phyloP scores from a whole-genome alignment of 2,329 filamentous ascomycete genomes.

The Lojkania enalia region DNA sequence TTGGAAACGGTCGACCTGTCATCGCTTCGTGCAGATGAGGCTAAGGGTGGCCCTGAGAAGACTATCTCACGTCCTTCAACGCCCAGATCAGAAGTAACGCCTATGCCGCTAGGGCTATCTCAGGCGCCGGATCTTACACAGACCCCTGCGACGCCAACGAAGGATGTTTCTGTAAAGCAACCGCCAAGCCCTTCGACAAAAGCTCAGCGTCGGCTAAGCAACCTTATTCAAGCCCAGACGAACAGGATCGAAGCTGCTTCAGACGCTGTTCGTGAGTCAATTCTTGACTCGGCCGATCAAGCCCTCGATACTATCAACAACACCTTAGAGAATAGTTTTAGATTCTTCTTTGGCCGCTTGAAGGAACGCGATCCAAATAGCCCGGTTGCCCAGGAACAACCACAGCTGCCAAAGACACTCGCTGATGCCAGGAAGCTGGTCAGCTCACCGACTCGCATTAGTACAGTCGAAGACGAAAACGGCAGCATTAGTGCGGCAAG shows the following conservation, averaged over 20 bases:
- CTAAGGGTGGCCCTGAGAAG: slow-evolving; percentile 63
- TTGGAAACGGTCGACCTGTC: slow-evolving; percentile 93
- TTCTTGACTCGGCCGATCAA: slow-evolving; percentile 84
- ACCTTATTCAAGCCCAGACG: slow-evolving; percentile 81
- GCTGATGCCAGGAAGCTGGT: slow-evolving; percentile 92
- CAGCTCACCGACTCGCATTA: slow-evolving; percentile 63
- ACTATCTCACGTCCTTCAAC: slow-evolving; percentile 52
- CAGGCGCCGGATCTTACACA: slow-evolving; percentile 45
- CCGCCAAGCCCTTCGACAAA: slow-evolving; percentile 45
- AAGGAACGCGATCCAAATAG: slow-evolving; percentile 63
- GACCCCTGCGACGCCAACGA: slow-evolving; percentile 41
- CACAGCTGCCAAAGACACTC: slow-evolving; percentile 79
- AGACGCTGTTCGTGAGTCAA: slow-evolving; percentile 70
- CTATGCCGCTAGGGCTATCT: slow-evolving; percentile 45
- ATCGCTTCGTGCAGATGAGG: slow-evolving; percentile 80
- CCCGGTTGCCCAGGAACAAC: slow-evolving; percentile 31
- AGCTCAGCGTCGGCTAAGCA: slow-evolving; percentile 78
- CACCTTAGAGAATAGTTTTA: slow-evolving; percentile 89
- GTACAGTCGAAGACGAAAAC: slow-evolving; percentile 58
- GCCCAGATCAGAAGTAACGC: slow-evolving; percentile 43
- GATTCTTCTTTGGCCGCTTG: slow-evolving; percentile 85
- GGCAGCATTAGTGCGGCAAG: slow-evolving; percentile 55
- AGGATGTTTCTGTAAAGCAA: slow-evolving; percentile 18
- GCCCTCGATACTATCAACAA: slow-evolving; percentile 88
- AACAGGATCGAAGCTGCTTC: slow-evolving; percentile 80